These are phyloP conservation scores for Ganoderma lingzhi DNA, from an alignment of 1,284 basidiomycete genomes.

Conservation along the genomic window DNA sequence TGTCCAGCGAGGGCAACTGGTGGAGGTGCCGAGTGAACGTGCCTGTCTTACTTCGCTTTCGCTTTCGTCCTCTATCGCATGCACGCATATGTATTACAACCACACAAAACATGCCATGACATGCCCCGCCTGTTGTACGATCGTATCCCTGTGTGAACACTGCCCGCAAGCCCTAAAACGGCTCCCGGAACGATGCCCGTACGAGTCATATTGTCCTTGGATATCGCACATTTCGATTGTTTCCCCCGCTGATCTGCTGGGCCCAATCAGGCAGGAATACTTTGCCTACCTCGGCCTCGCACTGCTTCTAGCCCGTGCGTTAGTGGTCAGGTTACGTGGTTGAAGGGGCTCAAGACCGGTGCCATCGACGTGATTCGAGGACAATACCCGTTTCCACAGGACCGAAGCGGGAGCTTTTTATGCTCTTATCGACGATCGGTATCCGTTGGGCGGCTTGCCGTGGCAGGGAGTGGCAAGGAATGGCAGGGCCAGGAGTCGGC, in stretches of 20 bases:
- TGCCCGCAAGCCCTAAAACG: slow-evolving; percentile 3
- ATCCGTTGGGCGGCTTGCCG: background rate
- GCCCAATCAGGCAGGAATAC: slow-evolving; percentile 3
- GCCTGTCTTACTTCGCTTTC: slow-evolving; percentile 37
- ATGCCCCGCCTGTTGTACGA: slow-evolving; percentile 32
- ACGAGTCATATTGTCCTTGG: slow-evolving; percentile 15
- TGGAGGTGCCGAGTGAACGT: slow-evolving; percentile 61
- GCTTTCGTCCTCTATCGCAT: slow-evolving; percentile 37
- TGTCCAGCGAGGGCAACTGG: slow-evolving; percentile 68
- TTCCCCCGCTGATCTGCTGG: slow-evolving; percentile 4
- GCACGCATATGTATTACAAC: slow-evolving; percentile 41
- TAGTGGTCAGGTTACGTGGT: background rate
- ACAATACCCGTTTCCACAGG: slow-evolving; percentile 1
- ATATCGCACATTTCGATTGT: background rate
- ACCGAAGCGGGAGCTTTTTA: background rate
- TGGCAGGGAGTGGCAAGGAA: background rate
- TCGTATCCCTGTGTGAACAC: slow-evolving; percentile 16
- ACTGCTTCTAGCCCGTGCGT: background rate
- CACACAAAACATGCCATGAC: slow-evolving; percentile 42
- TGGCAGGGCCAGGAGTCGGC: background rate
- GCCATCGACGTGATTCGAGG: background rate
- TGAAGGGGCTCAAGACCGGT: background rate
- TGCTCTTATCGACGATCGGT: background rate
- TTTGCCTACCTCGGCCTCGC: background rate
- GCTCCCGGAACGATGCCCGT: slow-evolving; percentile 1